phyloP scores from a whole-genome alignment of 2,329 filamentous ascomycete species.

The Chaetoscypha palmicola region DNA sequence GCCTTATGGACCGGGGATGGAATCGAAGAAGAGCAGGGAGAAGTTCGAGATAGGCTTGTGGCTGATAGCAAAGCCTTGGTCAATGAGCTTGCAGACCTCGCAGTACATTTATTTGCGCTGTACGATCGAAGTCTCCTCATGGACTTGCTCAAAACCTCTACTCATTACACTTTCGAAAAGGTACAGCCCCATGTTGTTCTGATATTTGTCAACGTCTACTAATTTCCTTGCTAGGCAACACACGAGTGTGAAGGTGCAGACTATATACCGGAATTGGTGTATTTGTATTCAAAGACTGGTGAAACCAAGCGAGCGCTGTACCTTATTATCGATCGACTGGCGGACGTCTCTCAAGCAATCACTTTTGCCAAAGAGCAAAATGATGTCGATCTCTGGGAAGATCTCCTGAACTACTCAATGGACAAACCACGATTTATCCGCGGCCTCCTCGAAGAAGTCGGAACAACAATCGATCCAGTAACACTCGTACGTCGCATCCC shows the following conservation, averaged over 20 bases:
- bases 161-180: constrained; percentile 81
- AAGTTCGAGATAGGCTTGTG: constrained; percentile 49
- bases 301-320: constrained; percentile 87
- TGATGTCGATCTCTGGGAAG: constrained; percentile 89
- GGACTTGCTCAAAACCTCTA: constrained; percentile 78
- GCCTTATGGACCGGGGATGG: constrained; percentile 75
- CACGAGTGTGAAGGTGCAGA: constrained; percentile 73
- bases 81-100: constrained; percentile 80
- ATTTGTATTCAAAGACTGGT: constrained; percentile 89
- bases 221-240: constrained; percentile 43
- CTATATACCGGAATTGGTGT: constrained; percentile 90
- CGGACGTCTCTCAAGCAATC: constrained; percentile 87
- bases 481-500: constrained; percentile 85
- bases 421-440: constrained; percentile 94
- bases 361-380: constrained; percentile 90
- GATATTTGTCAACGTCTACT: constrained; percentile 8
- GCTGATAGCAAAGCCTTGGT: constrained; percentile 62
- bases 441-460: constrained; percentile 85
- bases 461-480: constrained; percentile 88
- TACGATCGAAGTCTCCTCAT: constrained; percentile 77
- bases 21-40: constrained; percentile 46
- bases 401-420: constrained; percentile 93
- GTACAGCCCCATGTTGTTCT: constrained; percentile 27
- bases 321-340: constrained; percentile 88
- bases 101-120: constrained; percentile 76